These are phyloP conservation scores for Fonsecaea pedrosoi DNA, from an alignment of 2,329 filamentous ascomycete genomes.

Conservation along the genomic window DNA sequence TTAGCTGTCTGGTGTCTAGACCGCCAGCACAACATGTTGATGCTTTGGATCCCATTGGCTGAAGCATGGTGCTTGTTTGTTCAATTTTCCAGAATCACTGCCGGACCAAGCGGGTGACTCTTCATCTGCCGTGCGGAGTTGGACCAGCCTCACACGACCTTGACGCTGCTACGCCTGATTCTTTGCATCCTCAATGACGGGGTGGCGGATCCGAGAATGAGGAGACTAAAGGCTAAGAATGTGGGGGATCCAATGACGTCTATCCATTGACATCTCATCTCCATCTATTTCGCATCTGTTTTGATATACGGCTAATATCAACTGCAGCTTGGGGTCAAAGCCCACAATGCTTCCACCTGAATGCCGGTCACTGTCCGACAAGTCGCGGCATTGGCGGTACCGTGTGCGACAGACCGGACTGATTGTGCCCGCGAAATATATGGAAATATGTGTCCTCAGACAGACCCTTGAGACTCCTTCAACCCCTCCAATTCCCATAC, in stretches of 20 bases:
- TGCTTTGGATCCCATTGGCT: constrained; percentile 6
- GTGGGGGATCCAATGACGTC: constrained; percentile 21
- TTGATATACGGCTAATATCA: constrained; percentile 22
- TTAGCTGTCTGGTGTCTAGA: neutral
- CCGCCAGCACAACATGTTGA: constrained; percentile 1
- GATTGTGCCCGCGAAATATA: constrained; percentile 2
- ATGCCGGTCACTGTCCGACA: constrained; percentile 16
- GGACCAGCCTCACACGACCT: neutral
- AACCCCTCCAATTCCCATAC: neutral
- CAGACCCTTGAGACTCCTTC: neutral
- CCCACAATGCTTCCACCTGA: constrained; percentile 4
- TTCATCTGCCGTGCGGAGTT: constrained; percentile 9
- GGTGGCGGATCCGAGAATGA: constrained; percentile 8
- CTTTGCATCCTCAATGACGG: constrained; percentile 1
- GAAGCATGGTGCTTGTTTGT: neutral
- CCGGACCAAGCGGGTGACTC: neutral
- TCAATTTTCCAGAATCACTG: neutral
- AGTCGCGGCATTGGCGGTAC: constrained; percentile 16
- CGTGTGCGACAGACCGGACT: constrained; percentile 11
- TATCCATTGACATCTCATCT: neutral
- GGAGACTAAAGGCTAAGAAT: constrained; percentile 4
- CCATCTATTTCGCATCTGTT: constrained; percentile 6
- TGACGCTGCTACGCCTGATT: neutral
- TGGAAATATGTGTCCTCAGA: neutral
- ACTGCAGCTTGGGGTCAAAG: constrained; percentile 11